Conservation (phyloP, 805 yeast genomes). For the Starmerella vitae region DNA sequence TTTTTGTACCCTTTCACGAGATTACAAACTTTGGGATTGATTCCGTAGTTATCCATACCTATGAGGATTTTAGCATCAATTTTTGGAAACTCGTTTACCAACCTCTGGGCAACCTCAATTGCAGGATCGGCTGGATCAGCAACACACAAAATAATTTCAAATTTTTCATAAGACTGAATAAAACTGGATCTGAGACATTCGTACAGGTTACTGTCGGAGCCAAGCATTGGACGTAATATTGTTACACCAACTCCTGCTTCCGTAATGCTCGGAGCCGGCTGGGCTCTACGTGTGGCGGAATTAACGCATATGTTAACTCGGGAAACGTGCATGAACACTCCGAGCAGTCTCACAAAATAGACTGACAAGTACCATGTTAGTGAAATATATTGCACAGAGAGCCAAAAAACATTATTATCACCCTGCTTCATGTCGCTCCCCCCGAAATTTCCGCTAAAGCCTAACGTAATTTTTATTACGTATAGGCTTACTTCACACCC, state of each 20-base stretch:
- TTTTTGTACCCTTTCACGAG: constrained; percentile 61
- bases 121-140: constrained; percentile 53
- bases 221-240: constrained; percentile 70
- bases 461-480: too few relatives aligned
- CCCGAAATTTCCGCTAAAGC: too few relatives aligned
- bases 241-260: constrained; percentile 70
- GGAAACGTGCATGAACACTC: constrained; percentile 4
- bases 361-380: constrained; percentile 9
- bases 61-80: constrained; percentile 47
- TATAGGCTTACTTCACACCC: too few relatives aligned
- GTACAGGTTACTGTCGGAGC: constrained; percentile 60
- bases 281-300: too few relatives aligned
- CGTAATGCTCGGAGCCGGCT: too few relatives aligned
- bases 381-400: neutral
- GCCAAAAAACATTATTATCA: too few relatives aligned
- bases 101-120: constrained; percentile 38
- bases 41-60: constrained; percentile 44
- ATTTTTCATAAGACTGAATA: constrained; percentile 48
- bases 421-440: too few relatives aligned
- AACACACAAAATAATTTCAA: constrained; percentile 67
- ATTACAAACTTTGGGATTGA: constrained; percentile 82
- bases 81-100: constrained; percentile 42
- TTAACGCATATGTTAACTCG: constrained; percentile 1
- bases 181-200: constrained; percentile 56
- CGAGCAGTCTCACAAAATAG: constrained; percentile 7